Evolutionary conservation across 306 rosid genomes (phyloP).

Genomic region (Begonia peltatifolia): DNA sequence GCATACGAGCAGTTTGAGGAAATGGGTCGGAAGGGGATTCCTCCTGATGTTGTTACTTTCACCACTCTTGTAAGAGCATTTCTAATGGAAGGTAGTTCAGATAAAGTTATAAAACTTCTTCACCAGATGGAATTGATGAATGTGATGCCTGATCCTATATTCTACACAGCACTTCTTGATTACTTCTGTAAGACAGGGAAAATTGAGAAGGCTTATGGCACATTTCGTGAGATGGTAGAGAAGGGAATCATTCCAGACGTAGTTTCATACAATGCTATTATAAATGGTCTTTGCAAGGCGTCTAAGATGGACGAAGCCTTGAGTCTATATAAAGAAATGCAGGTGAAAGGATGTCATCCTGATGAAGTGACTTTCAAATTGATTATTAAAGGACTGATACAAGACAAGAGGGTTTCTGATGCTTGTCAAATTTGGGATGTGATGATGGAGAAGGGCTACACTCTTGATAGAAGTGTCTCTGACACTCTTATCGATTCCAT

Average conservation of each 20-base stretch:
- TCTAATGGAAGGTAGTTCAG: constrained; percentile 48
- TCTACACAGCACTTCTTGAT: constrained; percentile 55
- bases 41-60: constrained; percentile 68
- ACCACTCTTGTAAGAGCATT: constrained; percentile 58
- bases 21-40: constrained; percentile 56
- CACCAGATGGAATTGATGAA: constrained; percentile 48
- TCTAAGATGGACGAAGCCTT: constrained; percentile 45
- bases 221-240: constrained; percentile 59
- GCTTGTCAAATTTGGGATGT: constrained; percentile 86
- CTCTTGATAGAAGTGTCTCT: constrained; percentile 51
- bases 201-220: constrained; percentile 38
- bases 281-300: constrained; percentile 73
- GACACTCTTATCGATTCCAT: constrained; percentile 48
- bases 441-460: constrained; percentile 95
- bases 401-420: constrained; percentile 33
- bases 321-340: constrained; percentile 72
- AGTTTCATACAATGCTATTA: constrained; percentile 73
- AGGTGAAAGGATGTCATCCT: constrained; percentile 35
- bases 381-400: constrained; percentile 70
- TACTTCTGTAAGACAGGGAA: constrained; percentile 52
- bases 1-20: constrained; percentile 65
- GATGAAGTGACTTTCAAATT: constrained; percentile 79
- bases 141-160: constrained; percentile 48
- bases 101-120: constrained; percentile 48
- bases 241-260: constrained; percentile 63